Base-by-base conservation (phyloP, 1,284 basidiomycete genomes). In the Boletus calvinii region DNA sequence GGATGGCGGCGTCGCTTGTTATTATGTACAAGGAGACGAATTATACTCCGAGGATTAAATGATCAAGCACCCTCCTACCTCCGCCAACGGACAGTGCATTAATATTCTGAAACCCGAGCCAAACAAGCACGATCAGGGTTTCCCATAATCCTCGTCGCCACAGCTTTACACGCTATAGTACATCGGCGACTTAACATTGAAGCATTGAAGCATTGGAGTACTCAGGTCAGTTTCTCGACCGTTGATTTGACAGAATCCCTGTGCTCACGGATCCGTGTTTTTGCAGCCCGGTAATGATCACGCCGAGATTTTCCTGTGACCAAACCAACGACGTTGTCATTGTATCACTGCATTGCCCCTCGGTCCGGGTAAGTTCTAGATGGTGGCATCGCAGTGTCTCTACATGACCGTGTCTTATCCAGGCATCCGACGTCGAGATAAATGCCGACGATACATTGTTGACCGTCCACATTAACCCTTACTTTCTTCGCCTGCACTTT, bases 381-480 rank as follows among this genome's bases (percentile, higher is more conserved):
- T 52, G 47, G 44, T 46, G 51, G 42, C 34, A 46, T 47, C 38
- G 29, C 41, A 31, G 35, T 50, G 48, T 59, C 49, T 56, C 20
- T 51, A 46, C 67, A 52, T 51, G 64, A 66, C 43, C 30, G 3
- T 40, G 38, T 56, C 37, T 22, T 32, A 30, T 32, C 7, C 69
- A 91, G 88, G 87, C 89, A 22, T 79, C 85, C 41, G 90, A 92
- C 55, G 80, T 85, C 34, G 90, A 92, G 65, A 84, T 90, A 57
- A 76, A 86, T 59, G 81, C 90, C 52, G 85, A 90, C 59, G 81
- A 81, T 52, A 80, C 79, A 32, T 69, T 86, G 40, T 76, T 92
- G 65, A 82, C 81, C n/a, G 71, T 90, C 37, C 83, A 92, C 63
- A 79, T 91, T 64, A 87, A 85, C 55, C 89, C 89, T 4, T 92